Base-by-base conservation (phyloP, 257 asterid species). In the Gentiana dahurica region DNA sequence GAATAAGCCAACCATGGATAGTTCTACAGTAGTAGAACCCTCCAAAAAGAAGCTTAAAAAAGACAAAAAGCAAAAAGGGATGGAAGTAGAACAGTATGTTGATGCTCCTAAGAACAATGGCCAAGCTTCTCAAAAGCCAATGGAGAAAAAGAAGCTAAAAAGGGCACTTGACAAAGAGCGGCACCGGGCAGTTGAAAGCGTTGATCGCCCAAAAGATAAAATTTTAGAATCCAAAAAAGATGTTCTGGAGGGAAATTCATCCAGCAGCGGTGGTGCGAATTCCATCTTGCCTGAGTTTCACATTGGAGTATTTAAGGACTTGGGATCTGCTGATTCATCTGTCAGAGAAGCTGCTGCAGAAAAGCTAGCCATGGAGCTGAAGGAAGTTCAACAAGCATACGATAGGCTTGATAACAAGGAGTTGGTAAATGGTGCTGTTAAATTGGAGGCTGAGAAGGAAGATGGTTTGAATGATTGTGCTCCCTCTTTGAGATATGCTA, bases 401-500 rank as follows among this genome's bases (percentile, higher is more conserved):
- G 95, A 92, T 46, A 76, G 54, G 72, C 70, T 88, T n/a, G 93
- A 85, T 74, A 75, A 83, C 65, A 88, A 85, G 86, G 90, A 75
- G 56, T 79, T 58, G 62, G 87, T 85, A 49, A 95, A 83, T 68
- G 95, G 76, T 64, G 65, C 69, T 48, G 56, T 87, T 47, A 92
- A 75, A 52, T 78, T 92, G 71, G 99, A 92, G 77, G 98, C 98
- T 3, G 90, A 81, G 61, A 88, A 88, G 76, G 93, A 77, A 59
- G 98, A 92, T 71, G 98, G 97, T 41, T 75, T 92, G 86, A 71
- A 88, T 73, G 76, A 78, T 61, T 85, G 93, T 68, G 99, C 99
- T 34, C 95, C 97, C 4, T 81, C 95, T n/a, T 49, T 92, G 76
- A 79, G 99, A 72, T 88, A 92, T 75, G 97, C 97, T 4, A 78